Evolutionary conservation across 139 green algal species (phyloP).

Genomic region (Chlorella ohadii): DNA sequence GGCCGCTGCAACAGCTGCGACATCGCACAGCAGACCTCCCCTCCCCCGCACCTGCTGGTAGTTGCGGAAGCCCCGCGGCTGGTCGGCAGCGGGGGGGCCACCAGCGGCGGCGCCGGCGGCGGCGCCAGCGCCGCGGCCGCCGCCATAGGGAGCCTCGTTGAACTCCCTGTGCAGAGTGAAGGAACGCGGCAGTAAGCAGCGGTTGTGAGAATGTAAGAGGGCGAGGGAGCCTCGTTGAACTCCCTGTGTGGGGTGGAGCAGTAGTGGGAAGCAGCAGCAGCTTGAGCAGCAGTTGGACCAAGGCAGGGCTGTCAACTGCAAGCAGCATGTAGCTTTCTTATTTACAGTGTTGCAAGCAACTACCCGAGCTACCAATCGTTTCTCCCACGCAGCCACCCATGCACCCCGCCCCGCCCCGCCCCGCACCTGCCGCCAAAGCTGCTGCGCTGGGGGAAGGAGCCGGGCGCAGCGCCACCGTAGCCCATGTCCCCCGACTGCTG

Average conservation of each 20-base stretch:
- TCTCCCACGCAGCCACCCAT: no score
- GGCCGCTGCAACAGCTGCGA: no score
- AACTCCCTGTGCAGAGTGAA: constrained; percentile 2
- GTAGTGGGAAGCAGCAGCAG: no score
- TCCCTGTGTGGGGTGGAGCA: background rate
- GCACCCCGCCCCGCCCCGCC: no score
- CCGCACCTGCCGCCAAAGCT: constrained; percentile 25
- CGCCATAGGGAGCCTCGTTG: constrained; percentile 5
- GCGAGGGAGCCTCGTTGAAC: constrained; percentile 8
- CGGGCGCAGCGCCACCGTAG: background rate
- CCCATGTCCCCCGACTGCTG: constrained; percentile 3
- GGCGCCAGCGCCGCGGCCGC: constrained; percentile 6
- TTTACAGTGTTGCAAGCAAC: no score
- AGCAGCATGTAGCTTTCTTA: no score
- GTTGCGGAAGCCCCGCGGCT: constrained; percentile 34
- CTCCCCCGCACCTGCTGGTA: background rate
- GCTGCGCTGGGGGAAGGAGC: background rate
- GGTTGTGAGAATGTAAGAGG: no score
- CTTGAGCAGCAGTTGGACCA: no score
- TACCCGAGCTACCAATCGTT: no score
- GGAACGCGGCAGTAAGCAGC: no score
- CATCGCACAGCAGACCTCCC: no score
- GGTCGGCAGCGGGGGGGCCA: background rate
- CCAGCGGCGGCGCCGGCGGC: background rate
- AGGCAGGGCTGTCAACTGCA: no score